Percentiles rank a stretch among this genome's conserved stretches.
Evolutionary conservation across 1,139 yeast genomes (phyloP).

Genomic region (Saccharomycopsis hybrid): DNA sequence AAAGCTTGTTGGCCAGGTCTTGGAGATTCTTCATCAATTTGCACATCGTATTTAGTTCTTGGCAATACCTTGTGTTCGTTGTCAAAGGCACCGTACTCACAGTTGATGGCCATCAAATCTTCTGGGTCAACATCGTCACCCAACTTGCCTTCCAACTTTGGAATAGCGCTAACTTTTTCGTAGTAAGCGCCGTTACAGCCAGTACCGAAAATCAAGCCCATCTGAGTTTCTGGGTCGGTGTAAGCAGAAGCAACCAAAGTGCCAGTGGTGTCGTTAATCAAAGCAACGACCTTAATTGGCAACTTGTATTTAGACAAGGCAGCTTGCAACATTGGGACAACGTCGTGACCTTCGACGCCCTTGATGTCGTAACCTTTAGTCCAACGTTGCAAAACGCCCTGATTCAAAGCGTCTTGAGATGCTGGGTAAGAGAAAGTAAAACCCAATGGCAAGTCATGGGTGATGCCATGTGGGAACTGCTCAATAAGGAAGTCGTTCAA

Average conservation of each 20-base stretch:
- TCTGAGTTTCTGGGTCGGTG: constrained; percentile 78
- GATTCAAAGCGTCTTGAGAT: constrained; percentile 73
- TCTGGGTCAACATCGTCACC: constrained; percentile 60
- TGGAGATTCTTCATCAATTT: constrained; percentile 80
- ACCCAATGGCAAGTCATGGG: constrained; percentile 61
- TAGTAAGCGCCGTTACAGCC: constrained; percentile 98
- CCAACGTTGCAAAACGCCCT: constrained; percentile 91
- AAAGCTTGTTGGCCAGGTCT: constrained; percentile 95
- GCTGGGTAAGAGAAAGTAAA: constrained; percentile 96
- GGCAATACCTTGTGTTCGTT: constrained; percentile 84
- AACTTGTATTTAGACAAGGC: constrained; percentile 59
- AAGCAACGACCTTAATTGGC: constrained; percentile 83
- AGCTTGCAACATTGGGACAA: constrained; percentile 81
- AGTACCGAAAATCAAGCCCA: constrained; percentile 97
- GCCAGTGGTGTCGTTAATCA: constrained; percentile 96
- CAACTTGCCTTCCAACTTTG: constrained; percentile 72
- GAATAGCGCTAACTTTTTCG: constrained; percentile 67
- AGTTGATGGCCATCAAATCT: constrained; percentile 84
- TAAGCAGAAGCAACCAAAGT: constrained; percentile 94
- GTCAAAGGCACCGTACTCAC: constrained; percentile 98
- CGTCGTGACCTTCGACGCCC: constrained; percentile 91
- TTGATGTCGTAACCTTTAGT: constrained; percentile 95
- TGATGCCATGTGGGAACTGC: constrained; percentile 56
- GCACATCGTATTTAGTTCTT: constrained; percentile 79
- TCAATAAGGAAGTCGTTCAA: constrained; percentile 57